These are phyloP conservation scores for Bassia scoparia DNA, from an alignment of 148 eudicot genomes.

Conservation along the genomic window DNA sequence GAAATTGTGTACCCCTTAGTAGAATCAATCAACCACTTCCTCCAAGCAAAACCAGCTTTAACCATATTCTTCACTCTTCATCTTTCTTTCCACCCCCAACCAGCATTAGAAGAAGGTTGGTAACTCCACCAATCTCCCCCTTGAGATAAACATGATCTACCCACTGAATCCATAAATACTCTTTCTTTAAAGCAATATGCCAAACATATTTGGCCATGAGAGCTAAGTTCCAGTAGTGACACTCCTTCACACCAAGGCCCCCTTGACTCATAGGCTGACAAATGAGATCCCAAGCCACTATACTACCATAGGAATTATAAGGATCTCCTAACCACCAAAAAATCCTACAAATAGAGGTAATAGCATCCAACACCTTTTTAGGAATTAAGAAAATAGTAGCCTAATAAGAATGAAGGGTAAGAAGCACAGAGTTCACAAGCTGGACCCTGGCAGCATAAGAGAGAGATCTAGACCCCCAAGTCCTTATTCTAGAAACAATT, in stretches of 20 bases:
- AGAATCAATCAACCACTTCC: no score
- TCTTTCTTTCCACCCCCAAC: background rate
- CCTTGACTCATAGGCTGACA: background rate
- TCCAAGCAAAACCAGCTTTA: background rate
- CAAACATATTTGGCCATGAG: background rate
- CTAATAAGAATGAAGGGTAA: background rate
- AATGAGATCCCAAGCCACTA: background rate
- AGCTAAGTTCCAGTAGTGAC: background rate
- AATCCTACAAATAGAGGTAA: background rate
- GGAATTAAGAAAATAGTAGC: background rate
- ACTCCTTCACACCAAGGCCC: background rate
- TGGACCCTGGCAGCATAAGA: background rate
- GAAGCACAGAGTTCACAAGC: background rate
- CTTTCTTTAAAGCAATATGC: background rate
- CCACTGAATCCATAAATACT: background rate
- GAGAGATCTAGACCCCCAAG: background rate
- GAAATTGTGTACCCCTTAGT: no score
- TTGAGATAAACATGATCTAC: background rate
- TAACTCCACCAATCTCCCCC: background rate
- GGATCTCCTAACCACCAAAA: background rate
- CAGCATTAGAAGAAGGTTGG: background rate
- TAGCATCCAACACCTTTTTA: background rate
- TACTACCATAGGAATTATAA: background rate
- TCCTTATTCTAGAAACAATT: background rate
- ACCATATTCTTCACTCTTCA: background rate